phyloP scores from a whole-genome alignment of 208 protist species.

The Leishmania tropica region DNA sequence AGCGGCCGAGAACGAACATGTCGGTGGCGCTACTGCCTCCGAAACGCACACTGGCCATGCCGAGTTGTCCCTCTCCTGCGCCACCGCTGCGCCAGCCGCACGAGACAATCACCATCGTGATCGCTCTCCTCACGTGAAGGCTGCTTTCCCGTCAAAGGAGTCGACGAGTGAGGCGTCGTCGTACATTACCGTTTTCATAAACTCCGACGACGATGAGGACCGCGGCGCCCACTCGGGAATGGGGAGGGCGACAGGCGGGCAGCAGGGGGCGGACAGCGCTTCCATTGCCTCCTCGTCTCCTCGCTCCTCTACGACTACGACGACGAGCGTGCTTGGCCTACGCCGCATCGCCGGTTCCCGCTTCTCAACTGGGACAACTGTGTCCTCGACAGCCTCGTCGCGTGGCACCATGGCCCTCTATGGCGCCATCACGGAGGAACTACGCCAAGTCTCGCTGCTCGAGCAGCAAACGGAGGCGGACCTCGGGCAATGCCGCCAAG shows the following conservation, averaged over 20 bases:
- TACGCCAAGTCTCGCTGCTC: slow-evolving; percentile 37
- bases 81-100: background rate
- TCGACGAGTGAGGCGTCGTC: slow-evolving; percentile 12
- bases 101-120: background rate
- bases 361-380: slow-evolving; percentile 21
- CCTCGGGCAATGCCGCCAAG: slow-evolving; percentile 27
- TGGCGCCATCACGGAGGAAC: slow-evolving; percentile 69
- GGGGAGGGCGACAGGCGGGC: background rate
- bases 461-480: slow-evolving; percentile 28
- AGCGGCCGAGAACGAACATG: background rate
- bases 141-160: background rate
- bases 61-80: background rate
- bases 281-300: slow-evolving; percentile 4
- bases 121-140: background rate
- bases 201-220: slow-evolving; percentile 34
- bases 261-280: background rate
- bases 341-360: slow-evolving; percentile 21
- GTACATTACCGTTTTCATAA: slow-evolving; percentile 49
- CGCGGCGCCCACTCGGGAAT: background rate
- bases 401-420: slow-evolving; percentile 62
- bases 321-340: slow-evolving; percentile 34
- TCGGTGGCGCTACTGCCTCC: background rate
- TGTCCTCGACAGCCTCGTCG: slow-evolving; percentile 43
- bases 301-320: background rate
- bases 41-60: background rate